Base-by-base conservation (phyloP, 306 rosid species). In the Begonia loranthoides region DNA sequence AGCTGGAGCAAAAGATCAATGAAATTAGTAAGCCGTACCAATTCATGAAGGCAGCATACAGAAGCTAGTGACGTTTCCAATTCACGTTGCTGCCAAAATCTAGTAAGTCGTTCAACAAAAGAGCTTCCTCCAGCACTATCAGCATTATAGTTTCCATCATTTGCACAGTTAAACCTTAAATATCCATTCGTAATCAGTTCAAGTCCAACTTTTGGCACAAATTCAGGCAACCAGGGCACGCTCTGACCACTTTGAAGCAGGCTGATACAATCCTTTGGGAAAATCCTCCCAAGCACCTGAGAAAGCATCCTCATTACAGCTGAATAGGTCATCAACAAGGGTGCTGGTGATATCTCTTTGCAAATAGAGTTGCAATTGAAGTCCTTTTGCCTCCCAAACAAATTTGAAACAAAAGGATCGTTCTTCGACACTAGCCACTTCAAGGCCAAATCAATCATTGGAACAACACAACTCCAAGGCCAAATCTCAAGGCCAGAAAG, bases 191-290 rank as follows among this genome's bases (percentile, higher is more conserved):
- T 90, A 49, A 82, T 67, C 33, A 90, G 69, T 66, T 74, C 80
- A 45, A 82, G 95, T 52, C 94, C 99, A 62, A 80, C 72, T 66
- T 75, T 76, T 15, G 95, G 99, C 52, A 90, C 85, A 78, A 86
- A 86, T 62, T 82, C 84, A 13, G 95, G 94, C 62, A 90, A 85
- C 95, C 95, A 86, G 4, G 94, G 99, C 49, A 90, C 77, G 49
- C 36, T 61, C 53, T 62, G 73, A 61, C 56, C 69, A 66, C 67
- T 52, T 65, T 62, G 79, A 46, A 47, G 56, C 19, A 41, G 47
- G 69, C 40, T 65, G 57, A 49, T 50, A 21, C 74, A 54, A 62
- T 74, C 82, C 60, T 70, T 78, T 48, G 82, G 82, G 55, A 77
- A 56, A 58, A 86, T 66, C 75, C 70, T 76, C 61, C 69, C 79